Evolutionary conservation across 805 yeast genomes (phyloP), one percentile per base, ranked within the genome.

Genomic region (Yarrowia deformans): DNA sequence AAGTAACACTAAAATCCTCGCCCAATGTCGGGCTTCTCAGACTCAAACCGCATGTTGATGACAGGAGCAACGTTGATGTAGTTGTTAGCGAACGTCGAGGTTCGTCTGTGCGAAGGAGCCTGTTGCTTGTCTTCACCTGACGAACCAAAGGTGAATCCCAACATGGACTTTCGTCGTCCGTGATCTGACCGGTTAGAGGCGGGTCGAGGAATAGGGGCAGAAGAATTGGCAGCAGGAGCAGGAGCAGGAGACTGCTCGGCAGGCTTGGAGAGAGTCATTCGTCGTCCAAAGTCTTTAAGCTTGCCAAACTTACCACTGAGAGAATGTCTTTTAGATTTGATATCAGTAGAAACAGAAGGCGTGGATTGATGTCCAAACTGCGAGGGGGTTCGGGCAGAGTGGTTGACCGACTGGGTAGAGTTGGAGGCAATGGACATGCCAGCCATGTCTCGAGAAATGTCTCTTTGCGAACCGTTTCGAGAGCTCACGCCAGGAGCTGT

Each of bases 21-120:
- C 18, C 42, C 52, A 34, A 60, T 60, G 40, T 60, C 32, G 34
- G 66, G 66, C 40, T 45, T 43, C 13, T 60, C 66, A 3, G 66
- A 60, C 50, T 60, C 66, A 14, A 60, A 60, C 34, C 66, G 66
- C 66, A 60, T 60, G 66, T 60, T 60, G 42, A 60, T 60, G 16
- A 60, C 52, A 4, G 66, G 66, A 2, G 66, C 66, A 3, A 60
- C 52, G 18, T 60, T 43, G 52, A 60, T 60, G 52, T 32, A 18
- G 49, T 16, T 56, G 45, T 8, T 42, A 14, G 43, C 29, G 10
- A 56, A 12, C 3, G 66, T 60, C 3, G 66, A 34, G 18, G 64
- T 34, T 29, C 52, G 50, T 43, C 52, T 29, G 18, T 42, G 66
- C 9, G 45, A 43, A 43, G 46, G 23, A 43, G 46, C 10, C 7